These are phyloP conservation scores for Arthromyces matolae DNA, from an alignment of 768 basidiomycete genomes.

Conservation along the genomic window DNA sequence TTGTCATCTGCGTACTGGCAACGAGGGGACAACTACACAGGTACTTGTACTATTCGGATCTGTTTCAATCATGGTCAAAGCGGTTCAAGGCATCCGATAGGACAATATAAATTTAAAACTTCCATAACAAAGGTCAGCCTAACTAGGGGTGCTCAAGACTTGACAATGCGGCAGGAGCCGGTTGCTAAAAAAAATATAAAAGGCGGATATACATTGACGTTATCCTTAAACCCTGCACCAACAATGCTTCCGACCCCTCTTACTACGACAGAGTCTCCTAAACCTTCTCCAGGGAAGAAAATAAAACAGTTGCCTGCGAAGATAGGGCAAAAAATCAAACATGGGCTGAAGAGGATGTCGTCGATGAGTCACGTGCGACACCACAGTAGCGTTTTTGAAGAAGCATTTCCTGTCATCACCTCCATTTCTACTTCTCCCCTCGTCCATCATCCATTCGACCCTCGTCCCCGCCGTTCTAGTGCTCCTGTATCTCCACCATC, in stretches of 20 bases:
- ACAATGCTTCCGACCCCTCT: conserved; percentile 13
- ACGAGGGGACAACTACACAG: background rate
- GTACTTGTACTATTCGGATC: conserved; percentile 6
- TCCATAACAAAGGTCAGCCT: background rate
- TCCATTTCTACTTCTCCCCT: conserved; percentile 32
- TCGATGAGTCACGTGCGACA: conserved; percentile 20
- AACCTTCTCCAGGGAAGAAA: conserved; percentile 15
- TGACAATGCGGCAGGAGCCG: conserved; percentile 3
- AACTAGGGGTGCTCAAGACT: too few relatives aligned
- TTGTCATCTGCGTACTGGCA: too few relatives aligned
- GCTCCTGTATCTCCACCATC: conserved; percentile 11
- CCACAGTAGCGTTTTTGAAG: conserved; percentile 14
- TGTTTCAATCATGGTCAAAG: too few relatives aligned
- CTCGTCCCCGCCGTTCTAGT: conserved; percentile 19
- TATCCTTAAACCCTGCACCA: background rate
- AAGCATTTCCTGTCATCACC: conserved; percentile 22
- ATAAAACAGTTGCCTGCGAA: conserved; percentile 20
- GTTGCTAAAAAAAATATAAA: conserved; percentile 15
- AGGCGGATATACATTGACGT: background rate
- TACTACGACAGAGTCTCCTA: conserved; percentile 10
- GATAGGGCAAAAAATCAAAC: conserved; percentile 22
- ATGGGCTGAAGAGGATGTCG: conserved; percentile 12
- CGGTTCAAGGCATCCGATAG: too few relatives aligned
- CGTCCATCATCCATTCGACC: conserved; percentile 38
- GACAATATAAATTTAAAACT: conserved; percentile 2